Evolutionary conservation across 441 rosid genomes (phyloP).

Genomic region (Raphanus hybrid): DNA sequence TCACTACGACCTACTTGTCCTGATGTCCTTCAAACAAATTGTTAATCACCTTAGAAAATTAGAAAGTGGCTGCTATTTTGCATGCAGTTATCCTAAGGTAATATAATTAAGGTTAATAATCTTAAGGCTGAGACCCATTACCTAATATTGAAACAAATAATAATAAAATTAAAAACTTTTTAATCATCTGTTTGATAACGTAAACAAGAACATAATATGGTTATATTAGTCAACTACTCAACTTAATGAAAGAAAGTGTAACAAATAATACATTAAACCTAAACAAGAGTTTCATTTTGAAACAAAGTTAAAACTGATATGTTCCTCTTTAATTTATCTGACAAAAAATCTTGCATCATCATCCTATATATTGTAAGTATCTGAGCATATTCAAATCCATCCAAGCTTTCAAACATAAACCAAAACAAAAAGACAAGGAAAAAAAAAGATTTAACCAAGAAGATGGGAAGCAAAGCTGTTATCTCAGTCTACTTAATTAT

Average conservation of each 20-base stretch:
- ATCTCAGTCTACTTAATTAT: neutral
- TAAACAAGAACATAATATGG: neutral
- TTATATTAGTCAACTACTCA: neutral
- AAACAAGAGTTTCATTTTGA: neutral
- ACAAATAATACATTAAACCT: neutral
- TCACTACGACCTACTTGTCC: no score
- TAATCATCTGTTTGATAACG: neutral
- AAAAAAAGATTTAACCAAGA: neutral
- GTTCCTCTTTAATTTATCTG: neutral
- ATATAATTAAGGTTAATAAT: no score
- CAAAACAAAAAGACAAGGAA: neutral
- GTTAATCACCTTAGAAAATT: no score
- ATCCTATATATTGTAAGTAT: neutral
- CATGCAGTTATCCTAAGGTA: no score
- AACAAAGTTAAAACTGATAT: neutral
- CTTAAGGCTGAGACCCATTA: no score
- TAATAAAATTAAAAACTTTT: no score
- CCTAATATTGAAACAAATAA: no score
- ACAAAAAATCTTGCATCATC: neutral
- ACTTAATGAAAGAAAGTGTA: neutral
- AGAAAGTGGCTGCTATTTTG: no score
- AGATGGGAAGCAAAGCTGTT: constrained; percentile 1
- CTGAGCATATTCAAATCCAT: neutral
- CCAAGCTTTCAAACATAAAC: neutral
- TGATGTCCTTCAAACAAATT: no score